Base-by-base conservation (phyloP, 208 protist genomes). In the Novymonas esmeraldas region DNA sequence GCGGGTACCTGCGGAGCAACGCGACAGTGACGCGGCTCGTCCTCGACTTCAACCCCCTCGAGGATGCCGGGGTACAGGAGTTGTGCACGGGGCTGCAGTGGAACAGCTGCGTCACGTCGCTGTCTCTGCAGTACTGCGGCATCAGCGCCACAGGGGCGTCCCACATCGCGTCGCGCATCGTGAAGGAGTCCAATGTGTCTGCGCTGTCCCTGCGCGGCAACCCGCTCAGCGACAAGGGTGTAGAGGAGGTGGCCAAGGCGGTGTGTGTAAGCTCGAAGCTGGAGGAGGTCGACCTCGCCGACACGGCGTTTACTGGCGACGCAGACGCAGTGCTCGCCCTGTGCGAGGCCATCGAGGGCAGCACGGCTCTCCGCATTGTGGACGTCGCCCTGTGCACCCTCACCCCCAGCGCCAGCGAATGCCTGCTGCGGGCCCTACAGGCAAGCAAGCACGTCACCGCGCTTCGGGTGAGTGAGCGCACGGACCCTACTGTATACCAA, bases 321-420 rank as follows among this genome's bases (percentile, higher is more conserved):
- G 64, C 48, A 11, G 67, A 82, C 31, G 82, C 87, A 2, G 62
- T 95, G 39, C 79, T 94, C n/a, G 71, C 73, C 20, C 70, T 97
- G n/a, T 89, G 88, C 49, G 83, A 94, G 31, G 90, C 87, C 9
- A 84, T 93, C 0, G 93, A 94, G 34, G 71, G 63, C 50, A 79
- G 77, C 41, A 57, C 39, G 5, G 76, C 77, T 6, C 54, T 97
- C 24, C 80, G 59, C 28, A 58, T 77, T 1, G 63, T 95, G 18
- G 80, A 97, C 59, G 50, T 97, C 42, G 83, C 95, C 62, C 71
- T 93, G 41, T 95, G 95, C 70, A 82, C 82, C 6, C 20, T 97
- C 2, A 65, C 50, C 3, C 78, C 87, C 11, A 69, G 79, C 33
- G 85, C 76, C 0, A 61, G 66, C 5, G 71, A 76, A 38, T 64